These are phyloP conservation scores for Coniosporium apollinis DNA, from an alignment of 495 filamentous ascomycete genomes.

Conservation along the genomic window DNA sequence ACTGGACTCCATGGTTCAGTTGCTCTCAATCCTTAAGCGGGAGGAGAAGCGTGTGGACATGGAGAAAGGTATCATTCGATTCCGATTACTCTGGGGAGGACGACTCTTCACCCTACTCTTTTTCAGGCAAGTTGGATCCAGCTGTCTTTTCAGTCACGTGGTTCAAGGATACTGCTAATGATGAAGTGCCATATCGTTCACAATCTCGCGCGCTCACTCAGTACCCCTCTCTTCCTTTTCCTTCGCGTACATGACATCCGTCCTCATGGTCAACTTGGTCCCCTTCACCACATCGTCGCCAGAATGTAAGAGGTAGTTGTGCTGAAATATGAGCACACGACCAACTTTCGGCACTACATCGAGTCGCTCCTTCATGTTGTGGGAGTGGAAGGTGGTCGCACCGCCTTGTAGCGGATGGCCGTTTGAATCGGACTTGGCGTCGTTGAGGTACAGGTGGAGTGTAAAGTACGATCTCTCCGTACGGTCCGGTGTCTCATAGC, in stretches of 20 bases:
- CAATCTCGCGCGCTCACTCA: neutral
- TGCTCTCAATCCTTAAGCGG: constrained; percentile 19
- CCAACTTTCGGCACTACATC: constrained; percentile 57
- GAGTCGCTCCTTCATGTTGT: constrained; percentile 27
- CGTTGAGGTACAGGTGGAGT: constrained; percentile 71
- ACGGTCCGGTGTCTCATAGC: constrained; percentile 42
- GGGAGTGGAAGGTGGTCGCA: constrained; percentile 44
- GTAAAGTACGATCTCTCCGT: constrained; percentile 51
- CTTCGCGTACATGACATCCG: constrained; percentile 53
- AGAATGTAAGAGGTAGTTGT: constrained; percentile 46
- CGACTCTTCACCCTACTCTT: constrained; percentile 48
- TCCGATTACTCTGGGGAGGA: constrained; percentile 92
- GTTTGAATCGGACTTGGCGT: constrained; percentile 14
- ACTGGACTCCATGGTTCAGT: constrained; percentile 25
- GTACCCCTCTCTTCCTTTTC: neutral
- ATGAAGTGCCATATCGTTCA: constrained; percentile 1
- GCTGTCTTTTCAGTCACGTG: neutral
- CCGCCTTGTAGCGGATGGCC: constrained; percentile 33
- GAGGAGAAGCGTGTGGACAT: constrained; percentile 17
- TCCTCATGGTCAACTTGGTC: constrained; percentile 59
- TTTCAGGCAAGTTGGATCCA: constrained; percentile 38
- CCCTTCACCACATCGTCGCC: constrained; percentile 61
- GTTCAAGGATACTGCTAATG: constrained; percentile 20
- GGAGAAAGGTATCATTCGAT: constrained; percentile 72
- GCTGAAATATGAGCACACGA: constrained; percentile 64